phyloP scores from a whole-genome alignment of 2,329 filamentous ascomycete species.

The Fusarium acutatum region DNA sequence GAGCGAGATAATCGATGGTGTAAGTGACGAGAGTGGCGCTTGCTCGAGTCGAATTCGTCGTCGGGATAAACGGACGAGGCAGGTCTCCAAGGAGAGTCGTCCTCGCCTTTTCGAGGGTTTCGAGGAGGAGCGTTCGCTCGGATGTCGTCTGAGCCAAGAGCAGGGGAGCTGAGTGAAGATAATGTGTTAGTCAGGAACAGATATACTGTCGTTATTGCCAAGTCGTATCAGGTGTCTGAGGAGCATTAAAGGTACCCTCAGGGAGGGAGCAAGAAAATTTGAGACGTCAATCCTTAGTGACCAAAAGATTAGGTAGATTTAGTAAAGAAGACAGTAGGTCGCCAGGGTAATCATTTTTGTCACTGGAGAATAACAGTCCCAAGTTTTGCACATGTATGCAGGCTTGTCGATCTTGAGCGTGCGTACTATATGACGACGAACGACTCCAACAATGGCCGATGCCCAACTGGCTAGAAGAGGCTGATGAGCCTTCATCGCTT shows the following conservation, averaged over 20 bases:
- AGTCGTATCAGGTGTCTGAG: neutral
- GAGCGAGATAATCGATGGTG: constrained; percentile 48
- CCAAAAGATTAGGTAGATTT: neutral
- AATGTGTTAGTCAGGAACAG: constrained; percentile 30
- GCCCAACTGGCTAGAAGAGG: neutral
- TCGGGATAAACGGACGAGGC: constrained; percentile 63
- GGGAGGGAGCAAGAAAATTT: neutral
- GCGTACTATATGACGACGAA: constrained; percentile 22
- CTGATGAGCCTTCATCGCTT: constrained; percentile 10
- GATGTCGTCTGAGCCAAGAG: constrained; percentile 32
- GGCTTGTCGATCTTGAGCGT: constrained; percentile 1
- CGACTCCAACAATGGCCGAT: constrained; percentile 5
- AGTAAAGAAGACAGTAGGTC: neutral
- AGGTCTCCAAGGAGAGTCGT: constrained; percentile 52
- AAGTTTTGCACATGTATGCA: neutral
- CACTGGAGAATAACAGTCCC: neutral
- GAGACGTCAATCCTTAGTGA: neutral
- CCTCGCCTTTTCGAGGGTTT: constrained; percentile 45
- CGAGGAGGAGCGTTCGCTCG: constrained; percentile 42
- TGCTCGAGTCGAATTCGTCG: constrained; percentile 31
- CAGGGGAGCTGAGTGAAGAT: constrained; percentile 35
- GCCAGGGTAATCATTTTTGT: neutral
- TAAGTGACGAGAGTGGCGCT: constrained; percentile 17
- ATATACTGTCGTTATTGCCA: neutral
- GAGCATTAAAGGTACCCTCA: neutral